Evolutionary conservation across 1,139 yeast species (phyloP), one percentile per base, ranked within the genome.

Genomic region (Diutina pseudorugosa): DNA sequence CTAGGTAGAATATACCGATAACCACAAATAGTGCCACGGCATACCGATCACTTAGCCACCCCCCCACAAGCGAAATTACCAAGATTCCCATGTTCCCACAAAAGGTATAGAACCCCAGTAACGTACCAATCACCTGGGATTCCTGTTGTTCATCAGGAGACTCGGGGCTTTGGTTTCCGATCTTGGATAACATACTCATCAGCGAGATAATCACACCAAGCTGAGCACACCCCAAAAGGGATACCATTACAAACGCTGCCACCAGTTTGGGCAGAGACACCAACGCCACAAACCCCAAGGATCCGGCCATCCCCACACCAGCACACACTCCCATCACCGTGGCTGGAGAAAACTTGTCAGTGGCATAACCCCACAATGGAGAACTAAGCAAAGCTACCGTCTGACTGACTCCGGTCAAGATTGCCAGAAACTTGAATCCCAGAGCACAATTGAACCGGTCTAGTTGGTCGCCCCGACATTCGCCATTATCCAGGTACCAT

Each of bases 21-120:
- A 43, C 25, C 33, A 43, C 18, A 20, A 43, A 43, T n/a, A 33
- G 47, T 4, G 49, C 49, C 19, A 8, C 9, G 2, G 27, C 21
- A 2, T n/a, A 25, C 4, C 12, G 9, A 27, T 45, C 49, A 11
- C 49, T 45, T 1, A 45, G 30, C 40, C 49, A 61, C 1, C 90
- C 90, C 4, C 91, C 91, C 14, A 82, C 51, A 58, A 78, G 77
- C 44, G 83, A 75, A 23, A 83, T 68, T 1, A 81, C 53, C 54
- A 85, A 65, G 25, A 84, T 82, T 1, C 93, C 93, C n/a, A 81
- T 53, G 1, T 88, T 89, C 8, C 90, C 90, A 58, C 76, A 70
- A 53, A 85, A 73, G 18, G 84, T 77, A 61, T 81, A 83, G 7
- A 83, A 77, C 2, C 93, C 93, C 54, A 85, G 77, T 47, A 85